Conservation (phyloP, 495 filamentous ascomycete genomes). For the Penicillium bovifimosum region DNA sequence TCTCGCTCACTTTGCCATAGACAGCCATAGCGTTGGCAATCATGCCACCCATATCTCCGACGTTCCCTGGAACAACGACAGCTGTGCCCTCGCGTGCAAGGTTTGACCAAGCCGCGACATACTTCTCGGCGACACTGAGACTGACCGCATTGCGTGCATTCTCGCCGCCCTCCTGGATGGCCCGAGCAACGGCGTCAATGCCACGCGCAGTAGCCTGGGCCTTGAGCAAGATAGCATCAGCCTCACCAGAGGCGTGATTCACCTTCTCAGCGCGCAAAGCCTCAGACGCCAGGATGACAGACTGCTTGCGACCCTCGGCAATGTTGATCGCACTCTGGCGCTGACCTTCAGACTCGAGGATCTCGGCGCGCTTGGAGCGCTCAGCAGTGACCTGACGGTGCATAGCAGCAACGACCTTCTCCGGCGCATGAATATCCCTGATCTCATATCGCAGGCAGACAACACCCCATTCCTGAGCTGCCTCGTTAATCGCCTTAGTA, state of each 20-base stretch:
- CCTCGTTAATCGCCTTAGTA: slow-evolving; percentile 96
- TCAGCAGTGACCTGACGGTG: slow-evolving; percentile 96
- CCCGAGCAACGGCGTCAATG: slow-evolving; percentile 74
- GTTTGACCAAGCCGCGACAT: slow-evolving; percentile 90
- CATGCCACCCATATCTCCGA: slow-evolving; percentile 96
- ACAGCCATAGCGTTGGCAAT: slow-evolving; percentile 94
- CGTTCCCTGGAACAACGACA: slow-evolving; percentile 91
- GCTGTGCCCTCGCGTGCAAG: slow-evolving; percentile 91
- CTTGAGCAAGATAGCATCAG: slow-evolving; percentile 82
- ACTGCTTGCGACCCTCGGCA: slow-evolving; percentile 93
- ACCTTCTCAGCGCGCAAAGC: slow-evolving; percentile 86
- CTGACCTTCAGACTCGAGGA: slow-evolving; percentile 92
- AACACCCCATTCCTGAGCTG: slow-evolving; percentile 93
- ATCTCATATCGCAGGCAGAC: slow-evolving; percentile 97
- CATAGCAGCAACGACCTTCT: slow-evolving; percentile 91
- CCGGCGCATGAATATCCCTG: slow-evolving; percentile 93
- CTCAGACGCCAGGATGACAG: slow-evolving; percentile 90
- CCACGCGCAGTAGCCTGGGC: slow-evolving; percentile 82
- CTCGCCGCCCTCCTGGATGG: slow-evolving; percentile 64
- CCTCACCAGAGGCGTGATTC: slow-evolving; percentile 85
- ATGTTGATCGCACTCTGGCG: slow-evolving; percentile 97
- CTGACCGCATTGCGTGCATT: slow-evolving; percentile 77
- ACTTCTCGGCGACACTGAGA: slow-evolving; percentile 90
- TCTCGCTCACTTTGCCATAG: slow-evolving; percentile 86
- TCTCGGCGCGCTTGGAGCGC: slow-evolving; percentile 93